Percentiles rank a stretch among this genome's conserved stretches.
phyloP scores from a whole-genome alignment of 2,329 filamentous ascomycete genomes.

The Neurospora sp. region DNA sequence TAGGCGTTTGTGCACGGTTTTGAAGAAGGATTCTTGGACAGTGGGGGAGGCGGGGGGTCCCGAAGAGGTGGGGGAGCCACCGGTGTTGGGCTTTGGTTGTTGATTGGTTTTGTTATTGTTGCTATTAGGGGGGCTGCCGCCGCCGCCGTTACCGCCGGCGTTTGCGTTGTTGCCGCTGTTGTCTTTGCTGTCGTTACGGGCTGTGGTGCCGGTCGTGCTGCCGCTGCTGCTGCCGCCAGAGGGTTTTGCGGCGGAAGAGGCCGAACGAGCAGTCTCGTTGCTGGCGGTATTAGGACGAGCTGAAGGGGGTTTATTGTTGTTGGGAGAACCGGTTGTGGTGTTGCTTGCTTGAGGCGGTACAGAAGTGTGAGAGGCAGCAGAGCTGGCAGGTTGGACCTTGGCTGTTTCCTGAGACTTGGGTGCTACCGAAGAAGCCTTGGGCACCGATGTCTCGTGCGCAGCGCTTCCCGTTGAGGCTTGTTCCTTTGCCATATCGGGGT shows the following conservation, averaged over 20 bases:
- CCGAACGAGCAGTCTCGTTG: constrained; percentile 2
- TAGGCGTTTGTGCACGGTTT: constrained; percentile 86
- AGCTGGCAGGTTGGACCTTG: constrained; percentile 5
- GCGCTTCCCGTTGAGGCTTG: constrained; percentile 4
- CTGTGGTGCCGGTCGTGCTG: not conserved
- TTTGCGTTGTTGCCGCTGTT: not conserved
- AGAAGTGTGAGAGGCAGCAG: constrained; percentile 2
- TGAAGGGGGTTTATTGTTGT: constrained; percentile 6
- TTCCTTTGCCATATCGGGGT: constrained; percentile 4
- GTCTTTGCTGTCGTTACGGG: not conserved
- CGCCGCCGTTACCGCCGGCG: not conserved
- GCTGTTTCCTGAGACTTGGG: constrained; percentile 1
- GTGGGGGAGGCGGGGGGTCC: constrained; percentile 51
- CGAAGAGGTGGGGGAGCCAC: constrained; percentile 32
- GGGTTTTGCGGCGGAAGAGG: constrained; percentile 3
- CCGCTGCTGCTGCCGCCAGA: not conserved
- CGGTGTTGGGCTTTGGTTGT: constrained; percentile 28
- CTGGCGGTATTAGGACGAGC: not conserved
- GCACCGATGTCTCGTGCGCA: constrained; percentile 2
- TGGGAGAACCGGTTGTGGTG: constrained; percentile 2
- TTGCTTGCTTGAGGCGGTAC: not conserved
- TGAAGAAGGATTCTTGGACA: constrained; percentile 96
- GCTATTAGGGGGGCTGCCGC: not conserved
- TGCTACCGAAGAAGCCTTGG: constrained; percentile 5
- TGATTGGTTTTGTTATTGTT: constrained; percentile 18